Evolutionary conservation across 2,329 filamentous ascomycete genomes (phyloP).

Genomic region (Orbilia quercus): DNA sequence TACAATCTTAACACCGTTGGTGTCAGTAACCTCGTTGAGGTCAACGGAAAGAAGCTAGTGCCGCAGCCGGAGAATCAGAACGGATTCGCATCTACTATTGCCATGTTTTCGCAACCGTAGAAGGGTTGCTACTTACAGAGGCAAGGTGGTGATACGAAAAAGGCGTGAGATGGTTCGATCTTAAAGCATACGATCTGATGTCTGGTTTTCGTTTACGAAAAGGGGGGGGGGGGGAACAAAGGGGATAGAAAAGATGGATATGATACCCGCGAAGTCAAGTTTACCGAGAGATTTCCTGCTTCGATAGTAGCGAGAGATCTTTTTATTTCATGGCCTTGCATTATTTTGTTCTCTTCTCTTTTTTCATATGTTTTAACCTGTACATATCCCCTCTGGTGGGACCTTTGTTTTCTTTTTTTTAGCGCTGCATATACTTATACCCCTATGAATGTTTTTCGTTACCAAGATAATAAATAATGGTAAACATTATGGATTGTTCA

Average conservation of each 20-base stretch:
- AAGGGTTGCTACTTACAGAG: constrained; percentile 39
- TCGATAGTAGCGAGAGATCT: constrained; percentile 35
- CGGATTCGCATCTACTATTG: constrained; percentile 50
- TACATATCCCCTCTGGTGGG: constrained; percentile 32
- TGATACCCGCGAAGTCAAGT: not conserved
- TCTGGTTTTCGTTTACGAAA: too few relatives aligned
- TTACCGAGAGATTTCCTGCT: constrained; percentile 4
- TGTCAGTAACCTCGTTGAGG: constrained; percentile 57
- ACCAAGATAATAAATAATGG: too few relatives aligned
- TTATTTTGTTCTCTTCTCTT: constrained; percentile 9
- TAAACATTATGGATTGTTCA: too few relatives aligned
- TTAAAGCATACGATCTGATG: too few relatives aligned
- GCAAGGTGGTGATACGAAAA: constrained; percentile 19
- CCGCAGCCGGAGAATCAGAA: constrained; percentile 52
- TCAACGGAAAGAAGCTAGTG: constrained; percentile 33
- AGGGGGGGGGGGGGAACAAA: too few relatives aligned
- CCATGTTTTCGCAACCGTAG: constrained; percentile 53
- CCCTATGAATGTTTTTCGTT: constrained; percentile 17
- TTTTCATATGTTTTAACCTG: constrained; percentile 21
- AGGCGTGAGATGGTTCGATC: not conserved
- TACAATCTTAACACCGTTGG: constrained; percentile 67
- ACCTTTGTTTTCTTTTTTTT: constrained; percentile 5
- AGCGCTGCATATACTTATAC: constrained; percentile 32
- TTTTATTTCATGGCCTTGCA: constrained; percentile 34
- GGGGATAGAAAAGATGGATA: too few relatives aligned